Base-by-base conservation (phyloP, 139 green algal species). In the Micractinium conductrix region DNA sequence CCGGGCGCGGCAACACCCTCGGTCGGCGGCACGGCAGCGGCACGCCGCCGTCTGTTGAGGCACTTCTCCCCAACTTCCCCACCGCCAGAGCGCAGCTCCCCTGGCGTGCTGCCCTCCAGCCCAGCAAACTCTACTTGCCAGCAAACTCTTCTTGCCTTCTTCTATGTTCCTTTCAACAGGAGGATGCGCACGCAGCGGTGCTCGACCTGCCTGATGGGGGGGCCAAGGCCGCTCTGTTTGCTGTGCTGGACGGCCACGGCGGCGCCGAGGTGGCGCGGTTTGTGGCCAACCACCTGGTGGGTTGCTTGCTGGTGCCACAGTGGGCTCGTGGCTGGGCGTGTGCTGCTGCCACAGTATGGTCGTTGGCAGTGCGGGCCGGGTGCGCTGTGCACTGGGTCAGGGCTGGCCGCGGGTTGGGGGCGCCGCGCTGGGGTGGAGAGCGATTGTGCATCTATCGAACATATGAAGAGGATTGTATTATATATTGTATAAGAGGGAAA, bases 231-330 rank as follows among this genome's bases (percentile, higher is more conserved):
- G 84, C 73, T 19, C 65, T 95, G 3, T 95, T 94, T 89, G 92
- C 84, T 0, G 88, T 95, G 22, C 91, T 95, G 78, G 92, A 95
- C 68, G 92, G 92, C 22, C 92, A 95, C 68, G 92, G 92, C 33
- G 92, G 92, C 33, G 90, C 89, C 10, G 89, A 94, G 80, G 92
- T 95, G 43, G 90, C 92, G 28, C 80, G 85, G 30, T 95, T 91
- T 55, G 79, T 69, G 17, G 87, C 89, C 12, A 42, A 67, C 26
- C 86, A 93, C 73, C 44, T 95, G 83, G 87, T 89, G 40, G 17
- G 63, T 7, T 33, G 68, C n/a, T n/a, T n/a, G n/a, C n/a, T n/a
- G n/a, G n/a, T n/a, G n/a, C n/a, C n/a, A n/a, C n/a, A n/a, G n/a
- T n/a, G n/a, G n/a, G n/a, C n/a, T n/a, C n/a, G n/a, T n/a, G n/a